Conservation (phyloP, 1,284 basidiomycete species). For the Mycosarcoma maydis region DNA sequence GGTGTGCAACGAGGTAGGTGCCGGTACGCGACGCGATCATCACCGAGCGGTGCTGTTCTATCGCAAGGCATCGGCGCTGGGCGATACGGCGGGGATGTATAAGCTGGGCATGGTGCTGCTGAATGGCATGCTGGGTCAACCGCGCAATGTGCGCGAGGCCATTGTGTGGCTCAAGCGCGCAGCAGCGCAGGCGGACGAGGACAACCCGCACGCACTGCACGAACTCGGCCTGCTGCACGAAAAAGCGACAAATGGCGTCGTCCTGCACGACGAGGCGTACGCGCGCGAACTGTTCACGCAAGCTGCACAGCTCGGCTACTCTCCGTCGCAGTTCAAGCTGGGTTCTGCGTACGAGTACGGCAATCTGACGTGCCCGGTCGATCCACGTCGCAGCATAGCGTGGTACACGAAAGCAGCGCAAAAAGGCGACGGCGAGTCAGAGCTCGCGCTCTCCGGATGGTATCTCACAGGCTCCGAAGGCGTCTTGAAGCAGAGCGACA, state of each 20-base stretch:
- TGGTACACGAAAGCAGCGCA: slow-evolving; percentile 99
- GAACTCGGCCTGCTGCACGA: slow-evolving; percentile 95
- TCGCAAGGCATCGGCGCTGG: slow-evolving; percentile 92
- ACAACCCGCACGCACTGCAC: slow-evolving; percentile 96
- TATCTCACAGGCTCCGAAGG: slow-evolving; percentile 85
- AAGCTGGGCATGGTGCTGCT: slow-evolving; percentile 96
- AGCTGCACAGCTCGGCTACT: slow-evolving; percentile 91
- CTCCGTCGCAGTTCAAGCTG: slow-evolving; percentile 91
- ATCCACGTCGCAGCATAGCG: slow-evolving; percentile 90
- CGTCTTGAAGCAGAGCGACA: slow-evolving; percentile 95
- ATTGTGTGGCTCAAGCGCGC: slow-evolving; percentile 94
- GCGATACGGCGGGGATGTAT: slow-evolving; percentile 99
- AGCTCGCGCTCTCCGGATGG: slow-evolving; percentile 96
- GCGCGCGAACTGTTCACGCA: slow-evolving; percentile 89
- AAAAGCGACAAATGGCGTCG: slow-evolving; percentile 56
- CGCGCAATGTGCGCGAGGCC: slow-evolving; percentile 86
- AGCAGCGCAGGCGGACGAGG: slow-evolving; percentile 95
- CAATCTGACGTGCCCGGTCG: slow-evolving; percentile 84
- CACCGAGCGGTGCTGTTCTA: slow-evolving; percentile 92
- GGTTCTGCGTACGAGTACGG: slow-evolving; percentile 97
- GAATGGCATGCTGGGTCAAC: slow-evolving; percentile 84
- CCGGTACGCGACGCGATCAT: slow-evolving; percentile 90
- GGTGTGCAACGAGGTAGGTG: slow-evolving; percentile 99
- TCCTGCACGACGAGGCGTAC: slow-evolving; percentile 77
- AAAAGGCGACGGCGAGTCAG: slow-evolving; percentile 91